Evolutionary conservation across 2,329 filamentous ascomycete species (phyloP), one percentile per base, ranked within the genome.

Genomic region (Colletotrichum sidae): DNA sequence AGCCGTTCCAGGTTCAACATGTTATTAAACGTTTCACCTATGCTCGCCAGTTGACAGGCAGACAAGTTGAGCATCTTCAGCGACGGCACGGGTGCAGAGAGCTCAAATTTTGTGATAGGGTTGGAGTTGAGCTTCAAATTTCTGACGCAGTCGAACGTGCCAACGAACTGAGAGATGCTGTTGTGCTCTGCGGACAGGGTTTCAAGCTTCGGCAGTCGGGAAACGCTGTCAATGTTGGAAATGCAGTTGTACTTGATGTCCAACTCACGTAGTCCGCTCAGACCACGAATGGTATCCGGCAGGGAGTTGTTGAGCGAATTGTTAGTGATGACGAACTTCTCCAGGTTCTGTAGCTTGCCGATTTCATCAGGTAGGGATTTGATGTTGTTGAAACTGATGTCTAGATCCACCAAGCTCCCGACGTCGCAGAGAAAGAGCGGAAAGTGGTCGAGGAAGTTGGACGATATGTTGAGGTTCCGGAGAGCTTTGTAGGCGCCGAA

Each of bases 331-430:
- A 96, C 74, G 92, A 99, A 86, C 69, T 94, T 90, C 78, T 98
- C 96, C 42, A 99, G 81, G 59, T 90, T 92, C 63, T 85, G 88
- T 63, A 99, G 80, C 60, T 89, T 88, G 7, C 94, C 93, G 69
- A 99, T 92, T 68, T 90, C 82, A 12, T 90, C 89, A 1, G 94
- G 94, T 8, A 99, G 81, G 58, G 83, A 86, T 10, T 87, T 87
- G 68, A 99, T 97, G 45, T 90, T 88, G 75, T 99, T 99, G 86
- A 99, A 99, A 76, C 95, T 98, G 74, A 99, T 88, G 73, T 99
- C 96, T 45, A 99, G 86, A 74, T 99, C 95, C 11, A 97, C 92
- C 50, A 99, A 80, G 47, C 91, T 94, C 69, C 88, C 88, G 17
- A 99, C 81, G 33, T 93, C 86, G 77, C 93, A 95, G 25, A 99